Evolutionary conservation across 148 eudicot species (phyloP).

Genomic region (Amaranthus cruentus): DNA sequence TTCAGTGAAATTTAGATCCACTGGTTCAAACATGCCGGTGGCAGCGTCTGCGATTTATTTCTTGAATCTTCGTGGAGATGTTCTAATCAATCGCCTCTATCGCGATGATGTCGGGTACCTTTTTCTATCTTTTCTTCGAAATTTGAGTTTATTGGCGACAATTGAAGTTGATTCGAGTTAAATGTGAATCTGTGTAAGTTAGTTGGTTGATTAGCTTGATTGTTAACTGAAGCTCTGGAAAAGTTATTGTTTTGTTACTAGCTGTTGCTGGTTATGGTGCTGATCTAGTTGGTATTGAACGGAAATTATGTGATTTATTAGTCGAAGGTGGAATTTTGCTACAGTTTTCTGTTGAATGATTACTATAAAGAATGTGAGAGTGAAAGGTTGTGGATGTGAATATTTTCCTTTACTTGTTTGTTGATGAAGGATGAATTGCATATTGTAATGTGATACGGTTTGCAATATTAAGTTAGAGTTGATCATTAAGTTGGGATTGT

Average conservation of each 20-base stretch:
- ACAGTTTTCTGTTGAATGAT: not conserved
- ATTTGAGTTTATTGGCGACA: not conserved
- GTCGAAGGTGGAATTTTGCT: not conserved
- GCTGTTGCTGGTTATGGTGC: not conserved
- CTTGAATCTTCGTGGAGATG: slow-evolving; percentile 97
- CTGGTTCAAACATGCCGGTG: slow-evolving; percentile 73
- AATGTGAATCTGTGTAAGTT: not conserved
- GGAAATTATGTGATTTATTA: not conserved
- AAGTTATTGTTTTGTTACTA: not conserved
- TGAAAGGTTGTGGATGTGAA: not conserved
- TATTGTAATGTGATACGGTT: not conserved
- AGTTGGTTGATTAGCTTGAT: not conserved
- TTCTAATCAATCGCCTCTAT: slow-evolving; percentile 97
- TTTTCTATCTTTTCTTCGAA: slow-evolving; percentile 1
- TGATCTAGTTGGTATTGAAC: not conserved
- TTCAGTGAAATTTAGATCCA: slow-evolving; percentile 24
- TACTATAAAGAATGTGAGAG: not conserved
- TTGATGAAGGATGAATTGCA: not conserved
- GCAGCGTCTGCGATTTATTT: slow-evolving; percentile 96
- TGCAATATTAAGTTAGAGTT: not conserved
- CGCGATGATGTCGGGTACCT: slow-evolving; percentile 94
- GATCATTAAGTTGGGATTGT: not conserved
- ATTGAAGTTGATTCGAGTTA: not conserved
- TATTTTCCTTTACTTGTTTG: not conserved
- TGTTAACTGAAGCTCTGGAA: not conserved